These are phyloP conservation scores for Zymoseptoria pseudotritici DNA, from an alignment of 2,329 filamentous ascomycete species.

Conservation along the genomic window DNA sequence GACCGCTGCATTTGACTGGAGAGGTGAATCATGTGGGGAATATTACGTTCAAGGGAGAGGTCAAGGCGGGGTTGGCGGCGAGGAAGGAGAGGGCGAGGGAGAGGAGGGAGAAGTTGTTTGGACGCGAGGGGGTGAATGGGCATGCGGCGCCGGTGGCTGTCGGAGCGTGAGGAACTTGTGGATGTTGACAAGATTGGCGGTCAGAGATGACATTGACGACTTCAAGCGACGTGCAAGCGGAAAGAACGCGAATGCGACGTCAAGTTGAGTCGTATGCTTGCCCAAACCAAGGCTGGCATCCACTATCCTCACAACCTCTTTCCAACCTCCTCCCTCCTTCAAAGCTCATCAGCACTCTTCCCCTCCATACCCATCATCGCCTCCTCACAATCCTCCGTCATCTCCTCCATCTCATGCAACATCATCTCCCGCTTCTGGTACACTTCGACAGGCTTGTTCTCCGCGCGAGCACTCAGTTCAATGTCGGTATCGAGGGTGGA, in stretches of 20 bases:
- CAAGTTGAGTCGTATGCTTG: no score
- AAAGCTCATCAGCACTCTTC: neutral
- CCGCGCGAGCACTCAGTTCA: neutral
- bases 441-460: neutral
- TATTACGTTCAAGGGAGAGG: conserved; percentile 13
- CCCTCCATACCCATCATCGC: neutral
- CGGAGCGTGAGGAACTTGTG: neutral
- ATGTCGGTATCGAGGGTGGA: neutral
- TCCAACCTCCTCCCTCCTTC: neutral
- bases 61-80: conserved; percentile 6
- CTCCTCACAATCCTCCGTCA: neutral
- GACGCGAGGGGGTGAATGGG: conserved; percentile 14
- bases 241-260: neutral
- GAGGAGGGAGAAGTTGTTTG: conserved; percentile 5
- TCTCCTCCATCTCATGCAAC: neutral
- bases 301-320: neutral
- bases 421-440: neutral
- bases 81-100: conserved; percentile 16
- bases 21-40: conserved; percentile 42
- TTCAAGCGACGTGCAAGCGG: neutral
- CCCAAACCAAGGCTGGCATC: no score
- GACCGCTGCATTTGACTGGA: conserved; percentile 57
- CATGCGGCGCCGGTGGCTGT: conserved; percentile 13
- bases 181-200: neutral
- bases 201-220: neutral